These are phyloP conservation scores for Lathyrus sativus DNA, from an alignment of 306 rosid species.

Conservation along the genomic window DNA sequence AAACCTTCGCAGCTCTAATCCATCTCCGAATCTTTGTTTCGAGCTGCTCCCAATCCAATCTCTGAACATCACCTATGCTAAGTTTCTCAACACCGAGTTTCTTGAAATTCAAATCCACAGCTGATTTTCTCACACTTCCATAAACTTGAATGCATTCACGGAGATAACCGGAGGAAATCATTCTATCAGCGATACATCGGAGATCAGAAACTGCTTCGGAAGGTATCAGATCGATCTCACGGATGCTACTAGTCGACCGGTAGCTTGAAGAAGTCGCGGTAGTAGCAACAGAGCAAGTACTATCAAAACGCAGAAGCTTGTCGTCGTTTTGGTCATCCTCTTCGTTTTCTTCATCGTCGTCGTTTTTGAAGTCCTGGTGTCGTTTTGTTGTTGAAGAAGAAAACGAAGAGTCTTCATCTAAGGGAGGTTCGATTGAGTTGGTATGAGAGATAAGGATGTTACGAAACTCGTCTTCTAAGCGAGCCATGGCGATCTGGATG, in stretches of 20 bases:
- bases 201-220: conserved; percentile 71
- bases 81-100: conserved; percentile 76
- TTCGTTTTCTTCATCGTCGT: background rate
- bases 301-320: conserved; percentile 47
- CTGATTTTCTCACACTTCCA: conserved; percentile 81
- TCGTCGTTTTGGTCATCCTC: conserved; percentile 28
- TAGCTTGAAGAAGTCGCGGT: conserved; percentile 46
- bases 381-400: conserved; percentile 27
- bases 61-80: conserved; percentile 93
- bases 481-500: conserved; percentile 98
- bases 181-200: conserved; percentile 81
- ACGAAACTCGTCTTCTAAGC: conserved; percentile 94
- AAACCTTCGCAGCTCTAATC: conserved; percentile 86
- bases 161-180: conserved; percentile 82
- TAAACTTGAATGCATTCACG: conserved; percentile 95
- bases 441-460: conserved; percentile 77
- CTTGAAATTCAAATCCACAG: conserved; percentile 75
- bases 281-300: conserved; percentile 31
- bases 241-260: conserved; percentile 76
- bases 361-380: background rate
- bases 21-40: conserved; percentile 90
- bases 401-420: conserved; percentile 19
- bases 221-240: conserved; percentile 95
- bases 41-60: conserved; percentile 85
- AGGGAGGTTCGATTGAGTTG: conserved; percentile 64